These are phyloP conservation scores for Epichloe brachyelytri DNA, from an alignment of 2,329 filamentous ascomycete species.

Conservation along the genomic window DNA sequence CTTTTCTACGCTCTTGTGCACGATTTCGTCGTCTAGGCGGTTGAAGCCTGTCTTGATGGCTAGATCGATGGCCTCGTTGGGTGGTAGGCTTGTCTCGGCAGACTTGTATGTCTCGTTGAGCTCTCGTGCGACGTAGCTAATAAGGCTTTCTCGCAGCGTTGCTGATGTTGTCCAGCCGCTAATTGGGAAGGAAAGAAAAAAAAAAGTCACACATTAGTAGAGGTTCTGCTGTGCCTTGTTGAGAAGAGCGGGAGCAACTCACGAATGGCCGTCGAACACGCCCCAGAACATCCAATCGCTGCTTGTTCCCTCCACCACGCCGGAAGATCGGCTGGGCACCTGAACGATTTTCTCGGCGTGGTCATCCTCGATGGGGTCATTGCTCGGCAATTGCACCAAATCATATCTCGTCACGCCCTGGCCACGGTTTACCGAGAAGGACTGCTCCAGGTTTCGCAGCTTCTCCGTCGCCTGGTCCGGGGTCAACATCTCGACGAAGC, in stretches of 20 bases:
- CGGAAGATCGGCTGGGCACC: constrained; percentile 48
- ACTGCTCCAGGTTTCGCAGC: constrained; percentile 79
- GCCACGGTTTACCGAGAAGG: constrained; percentile 78
- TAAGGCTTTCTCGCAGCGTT: constrained; percentile 82
- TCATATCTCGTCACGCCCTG: constrained; percentile 91
- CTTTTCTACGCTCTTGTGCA: constrained; percentile 83
- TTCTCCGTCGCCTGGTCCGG: constrained; percentile 88
- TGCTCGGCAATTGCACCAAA: constrained; percentile 85
- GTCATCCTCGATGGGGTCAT: constrained; percentile 96
- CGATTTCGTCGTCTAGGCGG: constrained; percentile 84
- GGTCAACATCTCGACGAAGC: constrained; percentile 90
- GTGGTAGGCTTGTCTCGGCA: constrained; percentile 48
- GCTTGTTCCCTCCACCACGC: constrained; percentile 18
- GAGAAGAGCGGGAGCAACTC: constrained; percentile 21
- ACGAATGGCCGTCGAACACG: constrained; percentile 95
- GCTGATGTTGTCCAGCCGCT: constrained; percentile 98
- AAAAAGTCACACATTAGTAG: neutral
- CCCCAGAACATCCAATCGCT: constrained; percentile 99
- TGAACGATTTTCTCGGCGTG: constrained; percentile 97
- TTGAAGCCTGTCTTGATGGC: constrained; percentile 91
- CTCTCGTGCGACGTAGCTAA: constrained; percentile 84
- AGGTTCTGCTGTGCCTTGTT: too few species aligned
- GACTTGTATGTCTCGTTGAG: constrained; percentile 85
- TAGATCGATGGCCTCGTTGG: constrained; percentile 67
- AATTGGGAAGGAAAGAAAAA: constrained; percentile 9